phyloP scores from a whole-genome alignment of 2,329 filamentous ascomycete species.

The Penicillium decumbens region DNA sequence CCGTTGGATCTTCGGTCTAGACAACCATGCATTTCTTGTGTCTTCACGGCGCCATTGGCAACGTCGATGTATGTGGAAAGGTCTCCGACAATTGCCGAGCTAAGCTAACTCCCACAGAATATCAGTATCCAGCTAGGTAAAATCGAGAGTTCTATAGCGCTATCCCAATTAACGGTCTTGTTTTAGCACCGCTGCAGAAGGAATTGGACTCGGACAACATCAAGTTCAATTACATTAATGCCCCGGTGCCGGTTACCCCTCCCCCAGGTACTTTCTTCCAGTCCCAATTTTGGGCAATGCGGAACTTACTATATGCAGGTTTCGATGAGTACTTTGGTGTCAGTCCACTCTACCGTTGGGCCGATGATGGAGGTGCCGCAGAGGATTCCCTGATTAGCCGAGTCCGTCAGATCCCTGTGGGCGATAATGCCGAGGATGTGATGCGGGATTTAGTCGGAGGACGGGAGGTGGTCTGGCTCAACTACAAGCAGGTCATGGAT shows the following conservation, averaged over 20 bases:
- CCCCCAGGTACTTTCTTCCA: constrained; percentile 11
- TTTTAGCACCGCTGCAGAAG: constrained; percentile 19
- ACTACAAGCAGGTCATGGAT: constrained; percentile 23
- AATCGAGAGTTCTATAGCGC: background rate
- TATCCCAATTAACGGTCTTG: background rate
- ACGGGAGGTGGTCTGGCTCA: constrained; percentile 18
- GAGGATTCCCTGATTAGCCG: constrained; percentile 24
- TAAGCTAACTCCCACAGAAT: constrained; percentile 4
- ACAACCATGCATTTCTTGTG: constrained; percentile 26
- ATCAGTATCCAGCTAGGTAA: constrained; percentile 20
- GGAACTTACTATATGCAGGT: constrained; percentile 1
- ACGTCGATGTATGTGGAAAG: constrained; percentile 21
- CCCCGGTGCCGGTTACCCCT: constrained; percentile 15
- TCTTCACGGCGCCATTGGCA: constrained; percentile 29
- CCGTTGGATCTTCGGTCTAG: background rate
- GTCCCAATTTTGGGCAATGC: background rate
- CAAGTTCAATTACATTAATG: constrained; percentile 23
- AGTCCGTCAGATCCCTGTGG: constrained; percentile 20
- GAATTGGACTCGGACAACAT: constrained; percentile 15
- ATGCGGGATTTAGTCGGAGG: constrained; percentile 17
- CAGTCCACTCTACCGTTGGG: constrained; percentile 21
- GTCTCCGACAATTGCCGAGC: no score
- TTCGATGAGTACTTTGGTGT: constrained; percentile 22
- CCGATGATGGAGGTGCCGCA: constrained; percentile 21
- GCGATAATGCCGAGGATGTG: constrained; percentile 19